Evolutionary conservation across 1,284 basidiomycete genomes (phyloP).

Genomic region (Thelephora terrestris): DNA sequence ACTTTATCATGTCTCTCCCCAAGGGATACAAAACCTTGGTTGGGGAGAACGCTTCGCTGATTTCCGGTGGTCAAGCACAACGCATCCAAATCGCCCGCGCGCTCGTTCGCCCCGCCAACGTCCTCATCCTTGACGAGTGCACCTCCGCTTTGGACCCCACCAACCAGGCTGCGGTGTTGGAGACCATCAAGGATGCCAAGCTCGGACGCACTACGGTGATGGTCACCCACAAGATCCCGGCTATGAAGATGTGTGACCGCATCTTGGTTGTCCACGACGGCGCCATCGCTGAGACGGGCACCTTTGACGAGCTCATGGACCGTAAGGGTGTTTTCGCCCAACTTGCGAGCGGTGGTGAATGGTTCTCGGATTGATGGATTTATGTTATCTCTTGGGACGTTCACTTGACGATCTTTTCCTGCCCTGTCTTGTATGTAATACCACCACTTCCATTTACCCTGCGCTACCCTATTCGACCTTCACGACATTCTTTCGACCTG

Average conservation of each 20-base stretch:
- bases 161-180: slow-evolving; percentile 74
- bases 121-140: slow-evolving; percentile 92
- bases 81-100: slow-evolving; percentile 88
- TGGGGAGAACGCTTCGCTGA: slow-evolving; percentile 80
- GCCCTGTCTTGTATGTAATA: too few relatives aligned
- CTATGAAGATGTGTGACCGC: slow-evolving; percentile 90
- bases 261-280: slow-evolving; percentile 79
- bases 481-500: too few relatives aligned
- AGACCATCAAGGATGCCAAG: slow-evolving; percentile 61
- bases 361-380: slow-evolving; percentile 26
- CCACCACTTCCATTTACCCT: too few relatives aligned
- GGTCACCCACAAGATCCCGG: slow-evolving; percentile 87
- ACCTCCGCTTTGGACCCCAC: slow-evolving; percentile 83
- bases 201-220: slow-evolving; percentile 74
- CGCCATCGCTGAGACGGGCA: slow-evolving; percentile 69
- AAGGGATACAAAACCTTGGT: slow-evolving; percentile 79
- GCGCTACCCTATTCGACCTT: too few relatives aligned
- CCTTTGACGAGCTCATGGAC: slow-evolving; percentile 61
- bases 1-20: slow-evolving; percentile 77
- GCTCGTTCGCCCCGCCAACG: slow-evolving; percentile 55
- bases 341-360: slow-evolving; percentile 81
- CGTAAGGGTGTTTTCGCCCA: slow-evolving; percentile 70
- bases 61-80: slow-evolving; percentile 94
- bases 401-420: too few relatives aligned
- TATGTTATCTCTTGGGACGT: too few relatives aligned